Evolutionary conservation across 257 asterid genomes (phyloP).

Genomic region (Solanum infundibuliforme): DNA sequence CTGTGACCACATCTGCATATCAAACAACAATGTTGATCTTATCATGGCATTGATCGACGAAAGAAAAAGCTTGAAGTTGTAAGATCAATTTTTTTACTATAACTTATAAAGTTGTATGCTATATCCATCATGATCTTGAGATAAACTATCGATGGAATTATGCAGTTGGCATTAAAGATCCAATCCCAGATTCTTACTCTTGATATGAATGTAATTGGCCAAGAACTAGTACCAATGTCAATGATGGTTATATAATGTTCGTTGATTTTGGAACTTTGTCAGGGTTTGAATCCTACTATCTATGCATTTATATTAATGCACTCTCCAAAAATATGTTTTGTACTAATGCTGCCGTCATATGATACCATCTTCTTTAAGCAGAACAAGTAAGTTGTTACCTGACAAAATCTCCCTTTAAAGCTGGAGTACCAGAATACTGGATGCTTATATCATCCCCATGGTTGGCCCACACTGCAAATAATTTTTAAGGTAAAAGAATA

Average conservation of each 20-base stretch:
- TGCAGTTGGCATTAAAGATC: not conserved
- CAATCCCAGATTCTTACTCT: not conserved
- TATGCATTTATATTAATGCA: not conserved
- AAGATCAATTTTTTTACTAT: not conserved
- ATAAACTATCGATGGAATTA: not conserved
- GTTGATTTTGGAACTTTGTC: not conserved
- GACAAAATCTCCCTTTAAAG: conserved; percentile 95
- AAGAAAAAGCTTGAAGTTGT: not conserved
- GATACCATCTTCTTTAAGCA: not conserved
- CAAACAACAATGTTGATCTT: not conserved
- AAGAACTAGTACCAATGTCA: not conserved
- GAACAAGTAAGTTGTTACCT: conserved; percentile 38
- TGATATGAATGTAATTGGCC: not conserved
- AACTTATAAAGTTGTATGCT: not conserved
- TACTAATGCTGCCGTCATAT: not conserved
- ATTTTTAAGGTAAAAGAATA: conserved; percentile 10
- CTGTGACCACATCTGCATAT: conserved; percentile 61
- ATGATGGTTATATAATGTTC: not conserved
- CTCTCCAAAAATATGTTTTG: not conserved
- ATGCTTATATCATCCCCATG: conserved; percentile 95
- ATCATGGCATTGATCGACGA: not conserved
- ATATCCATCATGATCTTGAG: not conserved
- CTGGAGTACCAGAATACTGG: conserved; percentile 93
- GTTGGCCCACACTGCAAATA: conserved; percentile 83
- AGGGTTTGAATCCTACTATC: not conserved